phyloP scores from a whole-genome alignment of 805 yeast genomes.

The Teunomyces stri region DNA sequence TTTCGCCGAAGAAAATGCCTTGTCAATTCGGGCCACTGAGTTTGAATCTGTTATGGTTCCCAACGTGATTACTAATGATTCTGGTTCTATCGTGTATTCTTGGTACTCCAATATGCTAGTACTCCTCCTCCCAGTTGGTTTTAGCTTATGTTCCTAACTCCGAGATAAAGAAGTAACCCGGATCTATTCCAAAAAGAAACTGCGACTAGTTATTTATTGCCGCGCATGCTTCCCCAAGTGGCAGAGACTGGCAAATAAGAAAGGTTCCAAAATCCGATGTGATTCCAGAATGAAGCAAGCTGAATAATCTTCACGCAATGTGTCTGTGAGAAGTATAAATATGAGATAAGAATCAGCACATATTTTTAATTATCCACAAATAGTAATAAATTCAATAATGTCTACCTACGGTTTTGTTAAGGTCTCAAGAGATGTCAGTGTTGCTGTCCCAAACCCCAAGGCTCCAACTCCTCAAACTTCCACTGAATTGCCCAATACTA shows the following conservation, averaged over 20 bases:
- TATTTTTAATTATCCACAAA: not conserved
- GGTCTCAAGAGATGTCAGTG: conserved; percentile 24
- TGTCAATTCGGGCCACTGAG: no score
- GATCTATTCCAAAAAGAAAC: not conserved
- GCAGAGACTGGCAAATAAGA: not conserved
- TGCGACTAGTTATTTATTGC: not conserved
- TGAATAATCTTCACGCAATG: not conserved
- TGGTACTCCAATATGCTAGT: no score
- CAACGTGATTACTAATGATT: not conserved
- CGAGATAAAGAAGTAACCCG: not conserved
- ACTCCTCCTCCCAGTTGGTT: not conserved
- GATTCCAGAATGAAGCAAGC: not conserved
- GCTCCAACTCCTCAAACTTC: conserved; percentile 22
- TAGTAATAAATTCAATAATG: conserved; percentile 11
- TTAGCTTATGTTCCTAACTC: not conserved
- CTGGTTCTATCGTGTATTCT: not conserved
- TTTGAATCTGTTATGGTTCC: not conserved
- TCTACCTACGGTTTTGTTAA: conserved; percentile 30
- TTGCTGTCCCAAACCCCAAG: conserved; percentile 22
- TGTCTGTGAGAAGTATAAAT: not conserved
- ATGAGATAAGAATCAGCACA: not conserved
- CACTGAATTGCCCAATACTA: conserved; percentile 18
- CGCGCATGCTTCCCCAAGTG: not conserved
- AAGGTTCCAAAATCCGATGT: not conserved
- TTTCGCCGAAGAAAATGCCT: no score